Evolutionary conservation across 306 rosid genomes (phyloP).

Genomic region (Cicer pinnatifidum): DNA sequence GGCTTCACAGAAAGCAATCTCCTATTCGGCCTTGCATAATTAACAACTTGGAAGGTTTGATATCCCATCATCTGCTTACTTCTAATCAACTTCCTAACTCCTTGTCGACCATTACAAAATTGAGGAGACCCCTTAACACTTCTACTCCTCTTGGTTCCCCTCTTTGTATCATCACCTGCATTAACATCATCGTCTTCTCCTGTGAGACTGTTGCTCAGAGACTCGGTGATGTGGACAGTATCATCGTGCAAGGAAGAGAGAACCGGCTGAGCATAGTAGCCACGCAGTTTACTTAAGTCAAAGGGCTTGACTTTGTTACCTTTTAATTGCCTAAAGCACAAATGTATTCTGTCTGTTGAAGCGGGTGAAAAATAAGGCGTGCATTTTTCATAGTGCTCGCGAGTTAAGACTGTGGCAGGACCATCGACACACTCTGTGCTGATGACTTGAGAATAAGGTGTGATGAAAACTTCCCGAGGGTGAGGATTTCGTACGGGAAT

Average conservation of each 20-base stretch:
- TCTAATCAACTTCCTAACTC: conserved; percentile 60
- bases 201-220: conserved; percentile 49
- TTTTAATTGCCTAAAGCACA: conserved; percentile 86
- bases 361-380: conserved; percentile 65
- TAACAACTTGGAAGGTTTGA: conserved; percentile 55
- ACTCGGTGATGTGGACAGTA: conserved; percentile 52
- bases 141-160: conserved; percentile 77
- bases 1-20: conserved; percentile 60
- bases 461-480: conserved; percentile 92
- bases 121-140: conserved; percentile 57
- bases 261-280: conserved; percentile 79
- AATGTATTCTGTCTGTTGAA: conserved; percentile 65
- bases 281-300: conserved; percentile 82
- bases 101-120: conserved; percentile 49
- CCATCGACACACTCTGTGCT: conserved; percentile 99
- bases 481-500: conserved; percentile 75
- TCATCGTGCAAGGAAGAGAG: conserved; percentile 75
- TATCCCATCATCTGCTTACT: conserved; percentile 53
- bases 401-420: conserved; percentile 80
- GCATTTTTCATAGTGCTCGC: conserved; percentile 79
- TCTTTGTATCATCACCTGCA: conserved; percentile 57
- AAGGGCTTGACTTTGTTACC: conserved; percentile 89
- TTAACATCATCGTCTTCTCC: conserved; percentile 67
- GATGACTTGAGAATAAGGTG: conserved; percentile 86
- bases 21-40: conserved; percentile 53